phyloP scores from a whole-genome alignment of 192 early-diverging fungal genomes.

The Linnemannia schmuckeri region DNA sequence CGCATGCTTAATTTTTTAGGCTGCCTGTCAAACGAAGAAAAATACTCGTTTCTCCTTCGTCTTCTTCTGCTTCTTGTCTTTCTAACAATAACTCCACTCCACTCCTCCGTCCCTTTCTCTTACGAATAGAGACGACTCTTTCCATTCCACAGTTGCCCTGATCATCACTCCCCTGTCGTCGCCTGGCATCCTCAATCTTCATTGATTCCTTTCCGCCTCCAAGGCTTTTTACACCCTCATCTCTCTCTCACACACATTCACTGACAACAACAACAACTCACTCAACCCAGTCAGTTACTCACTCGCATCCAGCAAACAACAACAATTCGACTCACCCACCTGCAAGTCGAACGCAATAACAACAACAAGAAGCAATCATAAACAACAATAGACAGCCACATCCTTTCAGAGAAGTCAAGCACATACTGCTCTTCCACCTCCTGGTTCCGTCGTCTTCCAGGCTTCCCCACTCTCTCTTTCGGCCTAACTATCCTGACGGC shows the following conservation, averaged over 20 bases:
- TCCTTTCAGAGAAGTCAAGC: neutral
- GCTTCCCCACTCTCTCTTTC: neutral
- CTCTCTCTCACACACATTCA: too few relatives aligned
- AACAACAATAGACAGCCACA: neutral
- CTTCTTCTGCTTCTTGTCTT: neutral
- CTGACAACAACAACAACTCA: too few relatives aligned
- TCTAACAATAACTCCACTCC: neutral
- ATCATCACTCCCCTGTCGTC: neutral
- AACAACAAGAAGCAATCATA: neutral
- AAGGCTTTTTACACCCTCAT: too few relatives aligned
- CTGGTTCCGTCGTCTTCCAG: neutral
- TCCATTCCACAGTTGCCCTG: neutral
- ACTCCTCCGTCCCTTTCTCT: neutral
- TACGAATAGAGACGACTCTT: neutral
- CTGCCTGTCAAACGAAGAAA: neutral
- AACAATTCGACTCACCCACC: neutral
- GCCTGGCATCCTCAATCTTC: neutral
- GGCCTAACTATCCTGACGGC: neutral
- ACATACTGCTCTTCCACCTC: neutral
- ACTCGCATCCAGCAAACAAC: too few relatives aligned
- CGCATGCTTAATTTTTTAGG: slow-evolving; percentile 11
- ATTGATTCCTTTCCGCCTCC: neutral
- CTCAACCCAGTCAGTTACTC: too few relatives aligned
- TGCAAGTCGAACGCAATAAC: neutral
- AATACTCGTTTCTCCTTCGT: neutral